Evolutionary conservation across 1,284 basidiomycete species (phyloP), one percentile per base, ranked within the genome.

Genomic region (Sporisorium exsertum): DNA sequence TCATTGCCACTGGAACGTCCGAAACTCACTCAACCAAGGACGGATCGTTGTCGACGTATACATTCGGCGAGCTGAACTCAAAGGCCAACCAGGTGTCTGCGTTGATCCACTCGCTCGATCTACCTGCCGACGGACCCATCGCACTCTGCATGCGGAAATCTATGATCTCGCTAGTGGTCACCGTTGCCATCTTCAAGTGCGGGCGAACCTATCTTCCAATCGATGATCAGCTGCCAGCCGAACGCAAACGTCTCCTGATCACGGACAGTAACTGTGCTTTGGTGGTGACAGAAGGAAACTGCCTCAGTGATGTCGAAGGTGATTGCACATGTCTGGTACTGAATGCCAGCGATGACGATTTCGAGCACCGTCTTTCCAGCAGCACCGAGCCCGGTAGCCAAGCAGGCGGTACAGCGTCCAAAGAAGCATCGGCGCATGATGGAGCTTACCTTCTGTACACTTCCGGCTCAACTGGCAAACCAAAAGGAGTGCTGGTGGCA

Each of bases 141-240:
- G 88, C 88, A n/a, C 82, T 90, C 52, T 89, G 88, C 64, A 87
- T 88, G 84, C 79, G 86, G 55, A 87, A 89, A 20, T 85, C 88
- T 52, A 72, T 87, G 24, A 68, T 85, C 57, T 90, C 88, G 69
- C 87, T 89, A 52, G 78, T 87, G 24, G 86, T 87, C 10, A 85
- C 89, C 66, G 86, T 89, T 50, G 89, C 88, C 10, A 87, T 89
- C 37, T 86, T 89, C 64, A 88, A 87, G 52, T 87, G 88, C 37
- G 89, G 89, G 42, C 89, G 87, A 42, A 89, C 89, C 58, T 90
- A 90, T 27, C 89, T 89, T 53, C 52, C 89, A 88, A 89, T 90
- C 61, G 89, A 90, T 69, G 87, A 89, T 2, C 89, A 89, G 65
- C 82, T 90, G 32, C 89, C 89, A 22, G 49, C 72, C 8, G 89